phyloP scores from a whole-genome alignment of 305 asterid species.

The Rubia peregrina region DNA sequence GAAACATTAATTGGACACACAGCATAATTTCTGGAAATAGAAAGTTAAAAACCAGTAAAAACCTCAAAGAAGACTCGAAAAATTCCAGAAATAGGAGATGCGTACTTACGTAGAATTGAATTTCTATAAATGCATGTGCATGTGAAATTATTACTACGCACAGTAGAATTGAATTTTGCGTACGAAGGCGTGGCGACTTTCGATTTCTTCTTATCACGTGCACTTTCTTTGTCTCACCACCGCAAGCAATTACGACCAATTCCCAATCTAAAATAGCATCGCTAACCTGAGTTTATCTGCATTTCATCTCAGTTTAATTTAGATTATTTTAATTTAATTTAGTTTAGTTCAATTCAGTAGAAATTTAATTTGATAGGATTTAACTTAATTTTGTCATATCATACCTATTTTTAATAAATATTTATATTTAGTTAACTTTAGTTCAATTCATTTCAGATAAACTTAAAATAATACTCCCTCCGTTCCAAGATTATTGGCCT shows the following conservation, averaged over 20 bases:
- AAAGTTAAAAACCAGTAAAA: not conserved
- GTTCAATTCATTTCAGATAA: no score
- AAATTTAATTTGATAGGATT: no score
- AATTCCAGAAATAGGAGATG: not conserved
- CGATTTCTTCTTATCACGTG: constrained; percentile 6
- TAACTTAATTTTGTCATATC: no score
- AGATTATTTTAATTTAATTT: no score
- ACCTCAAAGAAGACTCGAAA: not conserved
- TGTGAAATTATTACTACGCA: not conserved
- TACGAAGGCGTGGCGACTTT: constrained; percentile 4
- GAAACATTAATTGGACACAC: not conserved
- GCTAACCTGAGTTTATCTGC: no score
- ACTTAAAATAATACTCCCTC: no score
- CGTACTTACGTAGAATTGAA: not conserved
- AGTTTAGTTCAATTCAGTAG: no score
- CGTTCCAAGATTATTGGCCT: no score
- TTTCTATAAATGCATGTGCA: not conserved
- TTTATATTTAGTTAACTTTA: no score
- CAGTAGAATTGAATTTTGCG: not conserved
- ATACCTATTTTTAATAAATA: no score
- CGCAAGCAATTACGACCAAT: constrained; percentile 19
- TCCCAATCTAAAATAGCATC: not conserved
- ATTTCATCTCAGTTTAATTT: no score
- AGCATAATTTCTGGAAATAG: not conserved
- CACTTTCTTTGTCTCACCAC: constrained; percentile 2